Base-by-base conservation (phyloP, 352 stramenopile species). In the Phytopythium aichiense region DNA sequence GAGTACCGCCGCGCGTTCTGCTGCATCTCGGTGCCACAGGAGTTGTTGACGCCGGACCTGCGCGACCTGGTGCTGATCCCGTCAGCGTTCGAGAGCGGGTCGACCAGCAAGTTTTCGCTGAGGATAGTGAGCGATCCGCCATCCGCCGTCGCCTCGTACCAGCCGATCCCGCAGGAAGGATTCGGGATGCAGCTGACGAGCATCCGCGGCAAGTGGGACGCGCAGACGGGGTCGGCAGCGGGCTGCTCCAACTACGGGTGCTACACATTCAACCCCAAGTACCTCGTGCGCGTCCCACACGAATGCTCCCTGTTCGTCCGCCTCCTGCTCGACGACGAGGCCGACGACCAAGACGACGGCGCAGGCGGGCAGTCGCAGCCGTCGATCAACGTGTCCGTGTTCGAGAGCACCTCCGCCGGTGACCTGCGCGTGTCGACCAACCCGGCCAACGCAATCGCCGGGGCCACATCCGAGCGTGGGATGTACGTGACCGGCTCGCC, bases 191-290 rank as follows among this genome's bases (percentile, higher is more conserved):
- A 83, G 30, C 56, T 73, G 15, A 79, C 61, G 25, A 61, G 58
- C 22, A 45, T 91, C 7, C 23, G 33, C 37, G 79, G 77, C 46
- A 72, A 67, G 18, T 92, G 84, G 84, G 76, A 89, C 25, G 52
- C 73, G 0, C 61, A 74, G 40, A 74, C 60, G 30, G 81, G 84
- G n/a, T 89, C 80, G 8, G 83, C 84, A 2, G 81, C 71, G 2
- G 84, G 86, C 2, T 93, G 86, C 58, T 87, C 74, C 8, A 91
- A 87, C 63, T 92, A 88, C 61, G 84, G 84, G 18, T 87, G 83
- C 63, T 94, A 93, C 62, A 91, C 78, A 7, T 89, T 90, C 65
- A 93, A 94, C 63, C 84, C 86, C 25, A 86, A 82, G 61, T 92
- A 82, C 60, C 74, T 95, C 33, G 65, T 93, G 37, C 72, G 82